phyloP scores from a whole-genome alignment of 116 monocot species.

The Dioscorea cayenensis region DNA sequence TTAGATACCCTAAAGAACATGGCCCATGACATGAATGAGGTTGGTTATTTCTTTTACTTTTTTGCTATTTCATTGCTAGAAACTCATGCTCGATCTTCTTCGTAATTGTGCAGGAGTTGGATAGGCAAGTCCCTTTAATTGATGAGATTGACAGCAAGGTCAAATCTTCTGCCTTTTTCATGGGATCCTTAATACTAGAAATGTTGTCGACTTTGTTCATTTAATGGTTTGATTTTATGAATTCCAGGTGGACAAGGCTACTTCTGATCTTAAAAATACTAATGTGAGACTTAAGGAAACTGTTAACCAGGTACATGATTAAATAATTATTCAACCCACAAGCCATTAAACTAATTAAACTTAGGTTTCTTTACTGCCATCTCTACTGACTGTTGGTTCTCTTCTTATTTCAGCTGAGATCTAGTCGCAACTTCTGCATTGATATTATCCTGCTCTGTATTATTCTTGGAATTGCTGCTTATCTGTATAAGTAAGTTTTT shows the following conservation, averaged over 20 bases:
- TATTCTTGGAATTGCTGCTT: constrained; percentile 80
- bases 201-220: not conserved
- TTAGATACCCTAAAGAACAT: constrained; percentile 95
- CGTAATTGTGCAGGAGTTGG: constrained; percentile 62
- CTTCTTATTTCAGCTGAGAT: constrained; percentile 55
- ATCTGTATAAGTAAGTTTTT: constrained; percentile 68
- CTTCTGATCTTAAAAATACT: constrained; percentile 86
- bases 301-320: constrained; percentile 56
- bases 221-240: not conserved
- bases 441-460: constrained; percentile 72
- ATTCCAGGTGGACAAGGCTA: constrained; percentile 88
- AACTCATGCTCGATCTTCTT: not conserved
- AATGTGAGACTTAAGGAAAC: constrained; percentile 97
- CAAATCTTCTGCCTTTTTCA: not conserved
- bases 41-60: constrained; percentile 11
- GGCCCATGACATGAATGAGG: constrained; percentile 99
- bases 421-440: constrained; percentile 79
- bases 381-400: not conserved
- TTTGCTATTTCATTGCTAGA: not conserved
- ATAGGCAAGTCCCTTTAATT: constrained; percentile 96
- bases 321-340: not conserved
- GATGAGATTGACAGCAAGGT: constrained; percentile 99
- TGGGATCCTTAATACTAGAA: not conserved
- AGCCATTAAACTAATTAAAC: not conserved
- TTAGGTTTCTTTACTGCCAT: not conserved